phyloP scores from a whole-genome alignment of 176 grass and related monocot genomes.

The Eragrostis nindensis region DNA sequence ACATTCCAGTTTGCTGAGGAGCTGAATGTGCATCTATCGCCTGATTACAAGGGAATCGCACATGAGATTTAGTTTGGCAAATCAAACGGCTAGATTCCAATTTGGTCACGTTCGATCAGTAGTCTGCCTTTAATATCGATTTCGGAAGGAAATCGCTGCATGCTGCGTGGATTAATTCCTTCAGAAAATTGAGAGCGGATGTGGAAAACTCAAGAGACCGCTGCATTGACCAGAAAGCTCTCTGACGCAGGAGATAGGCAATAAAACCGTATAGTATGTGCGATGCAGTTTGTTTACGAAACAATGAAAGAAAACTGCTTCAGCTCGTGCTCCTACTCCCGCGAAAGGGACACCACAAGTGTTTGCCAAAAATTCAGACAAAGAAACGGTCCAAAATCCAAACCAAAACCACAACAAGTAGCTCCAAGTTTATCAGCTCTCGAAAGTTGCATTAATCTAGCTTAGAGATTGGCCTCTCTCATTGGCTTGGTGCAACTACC shows the following conservation, averaged over 20 bases:
- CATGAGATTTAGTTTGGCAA: constrained; percentile 1
- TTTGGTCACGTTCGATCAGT: background rate
- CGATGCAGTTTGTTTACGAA: background rate
- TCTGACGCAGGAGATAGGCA: constrained; percentile 1
- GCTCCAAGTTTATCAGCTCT: background rate
- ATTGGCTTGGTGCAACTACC: constrained; percentile 6
- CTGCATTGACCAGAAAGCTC: background rate
- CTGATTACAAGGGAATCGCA: constrained; percentile 16
- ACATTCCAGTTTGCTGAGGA: constrained; percentile 34
- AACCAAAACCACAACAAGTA: constrained; percentile 15
- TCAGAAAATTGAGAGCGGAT: background rate
- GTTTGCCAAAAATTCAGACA: background rate
- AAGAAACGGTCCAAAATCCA: background rate
- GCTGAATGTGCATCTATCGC: background rate
- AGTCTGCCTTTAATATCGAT: background rate
- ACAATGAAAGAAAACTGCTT: background rate
- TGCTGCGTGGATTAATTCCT: background rate
- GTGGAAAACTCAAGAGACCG: background rate
- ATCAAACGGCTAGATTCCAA: background rate
- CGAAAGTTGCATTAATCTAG: constrained; percentile 27
- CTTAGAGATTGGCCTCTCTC: background rate
- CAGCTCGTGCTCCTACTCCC: background rate
- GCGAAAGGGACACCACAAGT: background rate
- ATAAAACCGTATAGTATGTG: background rate
- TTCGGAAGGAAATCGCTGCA: background rate